Percentiles rank a stretch among this genome's conserved stretches.
Evolutionary conservation across 2,329 filamentous ascomycete genomes (phyloP).

Genomic region (Daldinia sp.): DNA sequence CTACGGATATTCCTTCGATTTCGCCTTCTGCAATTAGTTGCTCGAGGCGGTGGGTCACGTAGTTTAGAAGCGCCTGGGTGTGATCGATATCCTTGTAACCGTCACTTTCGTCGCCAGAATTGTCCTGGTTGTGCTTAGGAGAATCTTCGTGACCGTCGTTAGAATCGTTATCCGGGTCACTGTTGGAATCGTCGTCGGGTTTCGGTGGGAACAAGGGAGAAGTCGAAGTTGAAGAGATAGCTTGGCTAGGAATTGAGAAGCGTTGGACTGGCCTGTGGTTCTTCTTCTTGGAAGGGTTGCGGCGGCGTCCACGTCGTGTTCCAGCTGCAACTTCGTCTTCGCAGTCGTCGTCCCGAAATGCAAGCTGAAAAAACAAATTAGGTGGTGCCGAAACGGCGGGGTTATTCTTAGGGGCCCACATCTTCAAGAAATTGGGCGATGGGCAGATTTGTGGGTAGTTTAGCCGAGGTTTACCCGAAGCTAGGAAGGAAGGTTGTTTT

Average conservation of each 20-base stretch:
- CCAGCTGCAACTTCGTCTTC: constrained; percentile 4
- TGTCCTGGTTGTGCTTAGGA: neutral
- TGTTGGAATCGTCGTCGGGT: neutral
- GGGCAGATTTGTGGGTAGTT: neutral
- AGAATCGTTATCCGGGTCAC: neutral
- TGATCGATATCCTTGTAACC: constrained; percentile 2
- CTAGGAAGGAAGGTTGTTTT: neutral
- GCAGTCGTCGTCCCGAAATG: constrained; percentile 9
- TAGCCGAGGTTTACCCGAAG: constrained; percentile 4
- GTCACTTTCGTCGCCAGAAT: constrained; percentile 10
- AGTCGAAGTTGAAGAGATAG: neutral
- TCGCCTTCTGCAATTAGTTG: neutral
- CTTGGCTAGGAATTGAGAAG: neutral
- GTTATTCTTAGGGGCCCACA: constrained; percentile 10
- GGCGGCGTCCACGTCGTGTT: constrained; percentile 10
- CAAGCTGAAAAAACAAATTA: constrained; percentile 6
- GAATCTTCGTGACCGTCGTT: neutral
- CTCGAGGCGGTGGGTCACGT: constrained; percentile 3
- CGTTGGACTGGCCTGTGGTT: neutral
- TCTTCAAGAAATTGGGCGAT: neutral
- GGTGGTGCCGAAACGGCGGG: constrained; percentile 13
- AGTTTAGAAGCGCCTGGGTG: neutral
- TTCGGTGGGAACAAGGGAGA: neutral
- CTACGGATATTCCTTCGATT: neutral
- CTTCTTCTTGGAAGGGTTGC: constrained; percentile 5